These are phyloP conservation scores for Brassica nigra DNA, from an alignment of 345 rosid species.

Conservation along the genomic window DNA sequence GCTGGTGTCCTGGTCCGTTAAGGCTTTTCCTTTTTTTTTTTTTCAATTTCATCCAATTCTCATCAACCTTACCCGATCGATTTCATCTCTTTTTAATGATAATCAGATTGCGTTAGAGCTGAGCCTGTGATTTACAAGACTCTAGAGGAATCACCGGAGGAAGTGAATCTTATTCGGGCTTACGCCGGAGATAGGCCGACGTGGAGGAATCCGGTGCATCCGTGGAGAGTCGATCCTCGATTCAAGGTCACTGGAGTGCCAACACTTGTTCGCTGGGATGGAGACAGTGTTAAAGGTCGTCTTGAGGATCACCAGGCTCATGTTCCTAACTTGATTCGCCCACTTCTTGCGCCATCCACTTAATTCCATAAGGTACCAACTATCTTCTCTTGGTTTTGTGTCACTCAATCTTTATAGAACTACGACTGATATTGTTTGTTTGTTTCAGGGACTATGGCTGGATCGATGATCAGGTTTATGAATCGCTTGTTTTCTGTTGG, in stretches of 20 bases:
- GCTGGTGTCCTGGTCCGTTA: conserved; percentile 84
- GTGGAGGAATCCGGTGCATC: conserved; percentile 77
- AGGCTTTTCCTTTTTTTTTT: neutral
- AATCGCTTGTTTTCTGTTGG: neutral
- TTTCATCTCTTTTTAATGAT: neutral
- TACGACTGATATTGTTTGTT: neutral
- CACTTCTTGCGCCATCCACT: conserved; percentile 42
- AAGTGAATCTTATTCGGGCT: conserved; percentile 62
- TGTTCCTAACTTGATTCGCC: conserved; percentile 56
- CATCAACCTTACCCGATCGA: neutral
- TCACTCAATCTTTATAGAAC: neutral
- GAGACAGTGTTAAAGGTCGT: conserved; percentile 53
- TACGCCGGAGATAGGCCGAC: conserved; percentile 90
- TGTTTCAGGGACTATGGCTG: conserved; percentile 20
- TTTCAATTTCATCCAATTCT: neutral
- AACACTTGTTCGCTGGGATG: conserved; percentile 71
- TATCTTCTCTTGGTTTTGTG: neutral
- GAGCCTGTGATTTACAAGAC: conserved; percentile 82
- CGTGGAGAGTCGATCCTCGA: conserved; percentile 66
- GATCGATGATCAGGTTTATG: neutral
- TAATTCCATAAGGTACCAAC: neutral
- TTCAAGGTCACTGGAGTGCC: conserved; percentile 88
- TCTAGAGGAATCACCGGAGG: conserved; percentile 61
- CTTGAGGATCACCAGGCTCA: conserved; percentile 90
- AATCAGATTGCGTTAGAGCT: conserved; percentile 88